These are phyloP conservation scores for Eruca vesicaria DNA, from an alignment of 441 rosid genomes.

Conservation along the genomic window DNA sequence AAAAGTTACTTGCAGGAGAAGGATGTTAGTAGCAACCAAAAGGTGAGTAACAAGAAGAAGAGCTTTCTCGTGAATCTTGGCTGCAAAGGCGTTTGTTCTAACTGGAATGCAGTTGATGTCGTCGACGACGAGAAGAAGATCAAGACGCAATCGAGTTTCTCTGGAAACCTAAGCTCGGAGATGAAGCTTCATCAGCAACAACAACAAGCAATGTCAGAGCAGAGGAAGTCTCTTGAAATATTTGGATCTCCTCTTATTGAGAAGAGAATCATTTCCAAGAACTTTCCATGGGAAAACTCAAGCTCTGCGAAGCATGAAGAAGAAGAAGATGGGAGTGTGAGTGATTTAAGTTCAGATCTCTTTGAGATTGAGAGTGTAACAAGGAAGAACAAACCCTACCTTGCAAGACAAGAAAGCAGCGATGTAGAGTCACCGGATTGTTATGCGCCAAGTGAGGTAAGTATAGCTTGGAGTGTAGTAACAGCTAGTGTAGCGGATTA, in stretches of 20 bases:
- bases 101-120: conserved; percentile 54
- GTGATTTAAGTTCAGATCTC: conserved; percentile 81
- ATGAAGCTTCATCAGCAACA: conserved; percentile 34
- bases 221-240: conserved; percentile 58
- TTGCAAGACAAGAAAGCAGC: conserved; percentile 55
- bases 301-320: conserved; percentile 23
- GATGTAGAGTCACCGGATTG: conserved; percentile 57
- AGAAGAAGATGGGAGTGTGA: conserved; percentile 44
- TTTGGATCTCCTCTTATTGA: conserved; percentile 56
- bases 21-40: conserved; percentile 25
- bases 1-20: conserved; percentile 28
- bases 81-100: conserved; percentile 66
- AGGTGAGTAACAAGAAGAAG: conserved; percentile 35
- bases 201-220: conserved; percentile 28
- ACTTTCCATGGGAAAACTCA: conserved; percentile 47
- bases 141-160: conserved; percentile 27
- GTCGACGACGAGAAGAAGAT: conserved; percentile 34
- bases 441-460: conserved; percentile 85
- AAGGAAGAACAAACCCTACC: conserved; percentile 53
- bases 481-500: conserved; percentile 80
- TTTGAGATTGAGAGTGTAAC: conserved; percentile 84
- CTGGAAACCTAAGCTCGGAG: conserved; percentile 37
- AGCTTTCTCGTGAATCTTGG: conserved; percentile 55
- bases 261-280: conserved; percentile 42
- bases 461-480: conserved; percentile 87